A percentile compares a stretch with the other conserved stretches of the same genome.
Evolutionary conservation across 371 early-diverging fungal genomes (phyloP).

Genomic region (Actinomucor elegans): DNA sequence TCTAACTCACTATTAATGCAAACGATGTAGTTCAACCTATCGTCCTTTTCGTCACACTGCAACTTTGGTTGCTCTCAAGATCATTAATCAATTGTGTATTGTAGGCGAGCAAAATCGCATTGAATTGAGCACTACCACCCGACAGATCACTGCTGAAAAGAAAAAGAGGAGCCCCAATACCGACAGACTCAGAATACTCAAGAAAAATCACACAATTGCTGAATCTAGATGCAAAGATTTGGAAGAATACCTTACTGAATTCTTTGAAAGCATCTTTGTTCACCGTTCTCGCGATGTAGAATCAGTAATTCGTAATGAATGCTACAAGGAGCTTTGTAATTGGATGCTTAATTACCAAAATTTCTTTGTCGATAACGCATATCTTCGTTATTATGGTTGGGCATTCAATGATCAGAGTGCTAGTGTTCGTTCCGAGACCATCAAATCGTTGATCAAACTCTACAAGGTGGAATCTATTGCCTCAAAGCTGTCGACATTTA

Average conservation of each 20-base stretch:
- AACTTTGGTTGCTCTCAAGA: conserved; percentile 64
- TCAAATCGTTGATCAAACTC: conserved; percentile 54
- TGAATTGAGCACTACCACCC: conserved; percentile 60
- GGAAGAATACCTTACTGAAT: conserved; percentile 51
- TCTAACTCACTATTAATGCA: background rate
- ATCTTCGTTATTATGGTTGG: conserved; percentile 87
- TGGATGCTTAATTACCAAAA: conserved; percentile 77
- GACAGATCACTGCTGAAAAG: conserved; percentile 58
- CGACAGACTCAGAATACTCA: conserved; percentile 14
- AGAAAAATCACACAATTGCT: conserved; percentile 15
- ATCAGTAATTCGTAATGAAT: conserved; percentile 80
- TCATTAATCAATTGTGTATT: conserved; percentile 61
- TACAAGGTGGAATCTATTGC: conserved; percentile 54
- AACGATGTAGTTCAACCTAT: conserved; percentile 63
- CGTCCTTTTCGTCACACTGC: conserved; percentile 92
- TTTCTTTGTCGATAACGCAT: conserved; percentile 68
- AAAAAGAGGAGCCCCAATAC: conserved; percentile 19
- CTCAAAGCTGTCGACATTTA: conserved; percentile 65
- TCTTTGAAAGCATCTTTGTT: conserved; percentile 82
- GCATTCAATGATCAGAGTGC: conserved; percentile 77
- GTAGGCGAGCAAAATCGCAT: conserved; percentile 55
- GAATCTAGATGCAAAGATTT: conserved; percentile 31
- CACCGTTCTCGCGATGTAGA: conserved; percentile 91
- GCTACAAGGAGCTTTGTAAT: conserved; percentile 72
- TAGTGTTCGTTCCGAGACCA: conserved; percentile 62